A percentile compares a stretch with the other conserved stretches of the same genome.
phyloP scores from a whole-genome alignment of 2,329 filamentous ascomycete genomes.

The Fusarium clavum region DNA sequence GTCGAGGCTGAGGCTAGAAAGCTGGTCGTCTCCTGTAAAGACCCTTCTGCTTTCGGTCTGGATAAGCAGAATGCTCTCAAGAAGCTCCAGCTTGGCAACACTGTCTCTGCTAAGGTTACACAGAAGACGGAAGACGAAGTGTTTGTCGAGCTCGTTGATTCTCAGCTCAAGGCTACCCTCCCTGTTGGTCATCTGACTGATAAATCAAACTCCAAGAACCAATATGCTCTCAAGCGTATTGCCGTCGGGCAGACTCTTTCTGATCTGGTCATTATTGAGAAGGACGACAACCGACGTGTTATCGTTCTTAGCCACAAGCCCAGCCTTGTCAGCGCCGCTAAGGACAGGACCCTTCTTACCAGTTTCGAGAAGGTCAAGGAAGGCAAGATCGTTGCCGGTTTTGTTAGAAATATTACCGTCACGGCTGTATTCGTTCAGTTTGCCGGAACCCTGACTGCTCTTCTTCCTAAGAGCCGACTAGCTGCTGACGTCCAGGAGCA shows the following conservation, averaged over 20 bases:
- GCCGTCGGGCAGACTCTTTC: slow-evolving; percentile 84
- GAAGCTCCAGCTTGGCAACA: slow-evolving; percentile 75
- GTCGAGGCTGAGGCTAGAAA: slow-evolving; percentile 77
- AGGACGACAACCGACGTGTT: slow-evolving; percentile 79
- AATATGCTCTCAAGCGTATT: slow-evolving; percentile 81
- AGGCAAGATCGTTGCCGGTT: slow-evolving; percentile 78
- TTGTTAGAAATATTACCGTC: slow-evolving; percentile 84
- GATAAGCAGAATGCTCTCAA: slow-evolving; percentile 83
- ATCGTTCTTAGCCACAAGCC: slow-evolving; percentile 86
- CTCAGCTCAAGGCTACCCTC: slow-evolving; percentile 81
- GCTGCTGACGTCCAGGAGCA: slow-evolving; percentile 74
- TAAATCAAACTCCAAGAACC: slow-evolving; percentile 82
- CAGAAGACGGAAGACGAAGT: slow-evolving; percentile 83
- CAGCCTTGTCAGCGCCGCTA: slow-evolving; percentile 80
- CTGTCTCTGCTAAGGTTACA: slow-evolving; percentile 83
- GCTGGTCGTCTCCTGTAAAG: slow-evolving; percentile 92
- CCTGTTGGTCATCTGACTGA: slow-evolving; percentile 85
- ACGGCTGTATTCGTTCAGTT: slow-evolving; percentile 92
- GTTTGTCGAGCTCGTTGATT: slow-evolving; percentile 79
- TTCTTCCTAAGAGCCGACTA: slow-evolving; percentile 84
- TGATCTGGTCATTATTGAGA: slow-evolving; percentile 87
- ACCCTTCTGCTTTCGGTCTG: slow-evolving; percentile 79
- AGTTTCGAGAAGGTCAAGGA: slow-evolving; percentile 77
- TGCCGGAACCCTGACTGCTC: slow-evolving; percentile 77
- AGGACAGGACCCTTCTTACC: slow-evolving; percentile 77